phyloP scores from a whole-genome alignment of 495 filamentous ascomycete genomes.

The Neurospora sp. region DNA sequence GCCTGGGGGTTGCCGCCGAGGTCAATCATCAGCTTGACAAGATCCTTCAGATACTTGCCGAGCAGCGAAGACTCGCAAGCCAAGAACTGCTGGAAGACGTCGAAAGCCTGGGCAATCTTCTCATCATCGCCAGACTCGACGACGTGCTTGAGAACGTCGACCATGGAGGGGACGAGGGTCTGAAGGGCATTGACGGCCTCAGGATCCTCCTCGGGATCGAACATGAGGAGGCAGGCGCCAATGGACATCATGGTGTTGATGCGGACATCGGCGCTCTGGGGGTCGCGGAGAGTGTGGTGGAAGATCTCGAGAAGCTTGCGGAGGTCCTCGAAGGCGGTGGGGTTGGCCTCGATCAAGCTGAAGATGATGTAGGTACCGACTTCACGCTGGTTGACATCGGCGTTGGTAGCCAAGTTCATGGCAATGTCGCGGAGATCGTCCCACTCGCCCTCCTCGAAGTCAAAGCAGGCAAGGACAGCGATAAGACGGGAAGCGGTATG shows the following conservation, averaged over 20 bases:
- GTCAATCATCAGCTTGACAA: slow-evolving; percentile 90
- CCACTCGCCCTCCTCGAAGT: slow-evolving; percentile 85
- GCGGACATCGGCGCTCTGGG: slow-evolving; percentile 81
- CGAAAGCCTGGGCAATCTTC: slow-evolving; percentile 77
- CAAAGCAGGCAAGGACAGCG: slow-evolving; percentile 73
- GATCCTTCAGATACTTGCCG: slow-evolving; percentile 75
- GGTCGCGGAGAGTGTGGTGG: slow-evolving; percentile 76
- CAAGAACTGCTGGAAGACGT: slow-evolving; percentile 93
- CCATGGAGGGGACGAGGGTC: slow-evolving; percentile 75
- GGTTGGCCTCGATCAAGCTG: slow-evolving; percentile 78
- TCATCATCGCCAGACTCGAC: slow-evolving; percentile 75
- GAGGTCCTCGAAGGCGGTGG: slow-evolving; percentile 69
- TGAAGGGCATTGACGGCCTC: slow-evolving; percentile 64
- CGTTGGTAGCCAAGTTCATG: slow-evolving; percentile 58
- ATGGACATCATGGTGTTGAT: slow-evolving; percentile 93
- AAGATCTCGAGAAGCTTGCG: slow-evolving; percentile 74
- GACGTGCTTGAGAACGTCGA: slow-evolving; percentile 73
- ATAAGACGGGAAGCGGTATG: slow-evolving; percentile 85
- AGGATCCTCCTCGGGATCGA: slow-evolving; percentile 76
- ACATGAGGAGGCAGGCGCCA: slow-evolving; percentile 74
- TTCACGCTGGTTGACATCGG: slow-evolving; percentile 68
- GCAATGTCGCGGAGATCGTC: slow-evolving; percentile 66
- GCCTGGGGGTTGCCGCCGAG: slow-evolving; percentile 62
- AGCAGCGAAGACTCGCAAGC: slow-evolving; percentile 81
- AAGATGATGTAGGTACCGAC: slow-evolving; percentile 88